These are phyloP conservation scores for Neoscytalidium dimidiatum DNA, from an alignment of 2,329 filamentous ascomycete species.

Conservation along the genomic window DNA sequence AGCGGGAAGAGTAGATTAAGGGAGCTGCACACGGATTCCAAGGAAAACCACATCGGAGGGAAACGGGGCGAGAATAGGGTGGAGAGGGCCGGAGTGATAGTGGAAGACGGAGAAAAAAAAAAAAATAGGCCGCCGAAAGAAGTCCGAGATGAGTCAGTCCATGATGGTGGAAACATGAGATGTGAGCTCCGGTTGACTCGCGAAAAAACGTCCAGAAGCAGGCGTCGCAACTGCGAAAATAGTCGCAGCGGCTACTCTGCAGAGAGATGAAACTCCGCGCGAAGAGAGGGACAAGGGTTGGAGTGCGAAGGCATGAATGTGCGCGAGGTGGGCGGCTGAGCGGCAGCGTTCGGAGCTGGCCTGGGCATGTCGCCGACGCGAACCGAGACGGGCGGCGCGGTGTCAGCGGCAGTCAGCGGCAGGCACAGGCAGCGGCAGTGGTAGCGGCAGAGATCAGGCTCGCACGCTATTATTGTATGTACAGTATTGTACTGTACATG, in stretches of 20 bases:
- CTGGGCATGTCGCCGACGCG: neutral
- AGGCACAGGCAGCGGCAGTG: no score
- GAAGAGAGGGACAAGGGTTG: neutral
- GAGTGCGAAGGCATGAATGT: neutral
- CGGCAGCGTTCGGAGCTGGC: neutral
- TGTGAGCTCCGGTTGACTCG: neutral
- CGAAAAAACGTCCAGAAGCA: no score
- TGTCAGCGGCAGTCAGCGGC: no score
- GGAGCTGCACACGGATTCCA: neutral
- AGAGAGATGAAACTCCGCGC: no score
- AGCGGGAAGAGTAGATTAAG: neutral
- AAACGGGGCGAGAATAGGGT: neutral
- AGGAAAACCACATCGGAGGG: neutral
- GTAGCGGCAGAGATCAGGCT: no score
- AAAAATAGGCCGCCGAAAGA: neutral
- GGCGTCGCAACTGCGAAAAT: neutral
- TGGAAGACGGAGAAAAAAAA: neutral
- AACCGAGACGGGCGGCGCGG: neutral
- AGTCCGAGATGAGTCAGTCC: conserved; percentile 5
- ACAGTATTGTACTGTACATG: no score
- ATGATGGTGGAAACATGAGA: neutral
- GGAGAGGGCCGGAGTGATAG: neutral
- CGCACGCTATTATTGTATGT: no score
- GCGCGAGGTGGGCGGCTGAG: neutral
- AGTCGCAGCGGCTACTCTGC: neutral